These are phyloP conservation scores for Alternaria arbusti DNA, from an alignment of 2,329 filamentous ascomycete genomes.

Conservation along the genomic window DNA sequence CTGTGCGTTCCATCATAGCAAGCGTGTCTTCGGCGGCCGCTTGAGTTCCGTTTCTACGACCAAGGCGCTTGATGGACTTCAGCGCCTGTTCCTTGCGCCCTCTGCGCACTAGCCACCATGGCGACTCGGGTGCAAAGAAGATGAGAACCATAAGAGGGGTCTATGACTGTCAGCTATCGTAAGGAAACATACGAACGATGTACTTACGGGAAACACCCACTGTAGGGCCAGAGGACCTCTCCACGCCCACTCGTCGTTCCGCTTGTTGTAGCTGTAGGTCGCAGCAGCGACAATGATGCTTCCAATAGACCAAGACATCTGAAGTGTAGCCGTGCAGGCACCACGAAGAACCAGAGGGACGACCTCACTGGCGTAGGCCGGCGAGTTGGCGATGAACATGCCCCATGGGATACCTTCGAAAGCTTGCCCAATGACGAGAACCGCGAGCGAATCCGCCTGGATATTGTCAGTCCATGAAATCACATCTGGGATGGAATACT, in stretches of 20 bases:
- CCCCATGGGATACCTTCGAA: conserved; percentile 69
- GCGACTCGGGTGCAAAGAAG: conserved; percentile 51
- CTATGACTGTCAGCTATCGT: conserved; percentile 66
- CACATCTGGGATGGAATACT: neutral
- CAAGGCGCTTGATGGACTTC: conserved; percentile 58
- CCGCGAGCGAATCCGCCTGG: conserved; percentile 50
- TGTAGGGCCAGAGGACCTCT: conserved; percentile 41
- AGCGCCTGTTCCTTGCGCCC: conserved; percentile 51
- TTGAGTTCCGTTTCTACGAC: conserved; percentile 48
- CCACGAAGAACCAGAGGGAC: conserved; percentile 64
- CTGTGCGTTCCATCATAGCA: conserved; percentile 64
- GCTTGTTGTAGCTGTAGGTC: conserved; percentile 59
- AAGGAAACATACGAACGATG: conserved; percentile 49
- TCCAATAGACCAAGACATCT: conserved; percentile 70
- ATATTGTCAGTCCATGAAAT: neutral
- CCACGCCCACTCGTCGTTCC: conserved; percentile 31
- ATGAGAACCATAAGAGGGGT: conserved; percentile 52
- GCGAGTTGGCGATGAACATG: conserved; percentile 68
- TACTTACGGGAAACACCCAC: conserved; percentile 50
- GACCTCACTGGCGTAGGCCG: conserved; percentile 67
- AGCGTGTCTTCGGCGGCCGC: conserved; percentile 53
- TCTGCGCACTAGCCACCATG: conserved; percentile 52
- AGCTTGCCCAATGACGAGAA: conserved; percentile 61
- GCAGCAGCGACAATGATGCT: conserved; percentile 65
- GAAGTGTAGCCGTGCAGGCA: conserved; percentile 65